Evolutionary conservation across 1,284 basidiomycete genomes (phyloP).

Genomic region (Rhizoctonia solani): DNA sequence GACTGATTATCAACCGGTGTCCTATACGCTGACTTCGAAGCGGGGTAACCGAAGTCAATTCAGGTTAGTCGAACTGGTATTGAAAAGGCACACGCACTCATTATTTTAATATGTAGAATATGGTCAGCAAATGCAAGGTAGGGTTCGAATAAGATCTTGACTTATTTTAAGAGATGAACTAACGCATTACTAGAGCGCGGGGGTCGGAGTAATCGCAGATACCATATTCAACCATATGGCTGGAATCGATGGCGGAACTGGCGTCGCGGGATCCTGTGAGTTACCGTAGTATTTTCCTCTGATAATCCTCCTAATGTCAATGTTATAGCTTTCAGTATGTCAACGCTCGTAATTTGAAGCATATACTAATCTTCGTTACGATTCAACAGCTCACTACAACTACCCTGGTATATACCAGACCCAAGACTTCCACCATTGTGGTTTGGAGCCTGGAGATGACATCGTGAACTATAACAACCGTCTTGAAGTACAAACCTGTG

Average conservation of each 20-base stretch:
- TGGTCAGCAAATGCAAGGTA: conserved; percentile 39
- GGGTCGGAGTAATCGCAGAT: conserved; percentile 41
- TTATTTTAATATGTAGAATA: conserved; percentile 15
- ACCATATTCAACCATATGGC: conserved; percentile 39
- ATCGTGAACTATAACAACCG: conserved; percentile 52
- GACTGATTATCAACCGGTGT: conserved; percentile 72
- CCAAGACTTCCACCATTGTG: conserved; percentile 39
- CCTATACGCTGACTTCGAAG: conserved; percentile 46
- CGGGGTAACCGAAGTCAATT: conserved; percentile 40
- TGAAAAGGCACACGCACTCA: not conserved
- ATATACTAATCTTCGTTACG: no score
- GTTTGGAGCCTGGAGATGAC: conserved; percentile 33
- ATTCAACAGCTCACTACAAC: conserved; percentile 38
- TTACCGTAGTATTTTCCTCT: not conserved
- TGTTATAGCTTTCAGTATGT: conserved; percentile 33
- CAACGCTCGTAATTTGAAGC: no score
- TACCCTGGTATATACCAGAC: conserved; percentile 38
- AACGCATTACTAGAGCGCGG: conserved; percentile 18
- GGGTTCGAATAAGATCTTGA: not conserved
- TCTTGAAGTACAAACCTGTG: conserved; percentile 59
- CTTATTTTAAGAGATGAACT: not conserved
- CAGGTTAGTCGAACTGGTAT: conserved; percentile 41
- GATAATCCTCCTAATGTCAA: not conserved
- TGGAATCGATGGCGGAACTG: conserved; percentile 35
- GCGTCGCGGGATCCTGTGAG: conserved; percentile 37